phyloP scores from a whole-genome alignment of 805 yeast genomes.

The Metschnikowia kunwiensis region DNA sequence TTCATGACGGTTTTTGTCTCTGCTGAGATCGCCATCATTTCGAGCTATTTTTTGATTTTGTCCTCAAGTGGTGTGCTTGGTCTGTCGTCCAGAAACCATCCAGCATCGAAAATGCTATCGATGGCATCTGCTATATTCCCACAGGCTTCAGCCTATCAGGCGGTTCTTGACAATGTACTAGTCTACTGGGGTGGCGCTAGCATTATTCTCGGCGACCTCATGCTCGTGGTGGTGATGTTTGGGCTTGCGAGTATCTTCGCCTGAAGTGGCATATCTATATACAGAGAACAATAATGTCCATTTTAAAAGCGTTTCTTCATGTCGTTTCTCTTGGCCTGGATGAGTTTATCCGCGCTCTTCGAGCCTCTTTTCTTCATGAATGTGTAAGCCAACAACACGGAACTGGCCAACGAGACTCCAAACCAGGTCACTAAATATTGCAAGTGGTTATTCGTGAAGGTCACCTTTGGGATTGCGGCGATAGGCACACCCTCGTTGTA shows the following conservation, averaged over 20 bases:
- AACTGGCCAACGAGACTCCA: constrained; percentile 72
- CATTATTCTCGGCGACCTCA: constrained; percentile 36
- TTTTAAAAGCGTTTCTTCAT: constrained; percentile 26
- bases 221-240: constrained; percentile 36
- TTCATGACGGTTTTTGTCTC: constrained; percentile 31
- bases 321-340: constrained; percentile 38
- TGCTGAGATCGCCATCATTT: constrained; percentile 31
- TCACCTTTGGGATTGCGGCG: constrained; percentile 78
- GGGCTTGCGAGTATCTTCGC: constrained; percentile 31
- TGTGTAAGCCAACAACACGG: constrained; percentile 53
- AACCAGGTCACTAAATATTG: constrained; percentile 96
- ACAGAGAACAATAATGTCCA: constrained; percentile 2
- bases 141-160: constrained; percentile 26
- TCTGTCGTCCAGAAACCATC: constrained; percentile 25
- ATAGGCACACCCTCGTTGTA: constrained; percentile 84
- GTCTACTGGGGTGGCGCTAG: constrained; percentile 38
- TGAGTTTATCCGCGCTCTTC: constrained; percentile 37
- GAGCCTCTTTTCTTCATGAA: constrained; percentile 30
- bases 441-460: constrained; percentile 81
- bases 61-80: constrained; percentile 24
- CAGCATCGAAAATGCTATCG: constrained; percentile 28
- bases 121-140: constrained; percentile 37
- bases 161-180: constrained; percentile 26
- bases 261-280: constrained; percentile 6
- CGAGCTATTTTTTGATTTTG: constrained; percentile 32